phyloP scores from a whole-genome alignment of 345 rosid species.

The Turnera subulata region DNA sequence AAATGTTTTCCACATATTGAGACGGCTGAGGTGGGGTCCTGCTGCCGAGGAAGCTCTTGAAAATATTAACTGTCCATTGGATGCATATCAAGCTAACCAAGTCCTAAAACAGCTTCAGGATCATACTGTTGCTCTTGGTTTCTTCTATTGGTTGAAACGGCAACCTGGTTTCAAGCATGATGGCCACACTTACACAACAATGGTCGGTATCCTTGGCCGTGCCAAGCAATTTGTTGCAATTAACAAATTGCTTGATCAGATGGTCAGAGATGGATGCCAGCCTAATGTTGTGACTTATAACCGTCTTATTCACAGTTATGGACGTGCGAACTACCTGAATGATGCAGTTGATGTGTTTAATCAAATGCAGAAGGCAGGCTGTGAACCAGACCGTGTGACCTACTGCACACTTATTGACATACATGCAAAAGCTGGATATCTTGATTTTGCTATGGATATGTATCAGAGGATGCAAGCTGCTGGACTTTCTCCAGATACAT shows the following conservation, averaged over 20 bases:
- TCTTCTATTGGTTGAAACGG: constrained; percentile 76
- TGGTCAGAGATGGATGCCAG: constrained; percentile 73
- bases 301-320: constrained; percentile 88
- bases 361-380: constrained; percentile 69
- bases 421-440: constrained; percentile 93
- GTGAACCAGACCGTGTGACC: constrained; percentile 88
- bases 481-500: constrained; percentile 89
- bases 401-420: constrained; percentile 88
- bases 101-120: constrained; percentile 78
- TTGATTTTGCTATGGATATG: constrained; percentile 85
- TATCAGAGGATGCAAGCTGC: constrained; percentile 73
- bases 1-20: constrained; percentile 48
- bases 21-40: constrained; percentile 65
- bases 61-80: constrained; percentile 44
- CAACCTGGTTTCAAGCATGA: constrained; percentile 77
- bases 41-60: constrained; percentile 67
- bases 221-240: constrained; percentile 67
- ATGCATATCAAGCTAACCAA: constrained; percentile 90
- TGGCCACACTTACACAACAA: constrained; percentile 88
- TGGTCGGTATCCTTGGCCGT: constrained; percentile 93
- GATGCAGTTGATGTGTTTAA: constrained; percentile 70
- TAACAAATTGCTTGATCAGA: constrained; percentile 68
- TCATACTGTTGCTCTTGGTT: constrained; percentile 68
- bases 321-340: constrained; percentile 80
- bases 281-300: constrained; percentile 91